Base-by-base conservation (phyloP, 345 rosid species). In the Lumnitzera racemosa region DNA sequence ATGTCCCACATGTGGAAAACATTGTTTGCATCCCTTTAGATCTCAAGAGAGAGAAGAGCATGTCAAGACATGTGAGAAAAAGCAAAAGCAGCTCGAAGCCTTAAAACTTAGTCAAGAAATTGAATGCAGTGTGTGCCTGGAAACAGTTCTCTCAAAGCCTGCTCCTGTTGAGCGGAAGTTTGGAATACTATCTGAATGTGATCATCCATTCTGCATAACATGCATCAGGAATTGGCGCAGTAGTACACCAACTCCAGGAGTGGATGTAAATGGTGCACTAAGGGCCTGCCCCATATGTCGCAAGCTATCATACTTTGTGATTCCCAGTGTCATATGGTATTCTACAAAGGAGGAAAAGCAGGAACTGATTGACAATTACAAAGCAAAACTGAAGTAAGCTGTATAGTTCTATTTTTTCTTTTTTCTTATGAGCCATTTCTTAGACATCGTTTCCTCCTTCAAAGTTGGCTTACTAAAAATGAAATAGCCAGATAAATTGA, bases 241-340 rank as follows among this genome's bases (percentile, higher is more conserved):
- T 47, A 87, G 82, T 69, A 80, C 90, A 17, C 92, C 96, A 46
- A 80, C 87, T 14, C 83, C 96, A 13, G 95, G 97, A 52, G 80
- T 88, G 95, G 97, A 94, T 74, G 86, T 86, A 31, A 87, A 86
- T 67, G 76, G 83, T 69, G 74, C 91, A 46, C 69, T 86, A 78
- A 88, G 97, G 81, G 78, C 96, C 5, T 94, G 99, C 67, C 97
- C 97, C 25, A 85, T 88, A 46, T 90, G 99, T 65, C 97, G 96
- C 63, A 94, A 94, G 74, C 70, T 86, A 36, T 94, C 99, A 12
- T 94, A 94, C 77, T 94, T 90, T 55, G 96, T 94, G 68, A 83
- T 90, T 70, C 99, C 99, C 2, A 94, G 95, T 76, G 92, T 81
- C 68, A 82, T 94, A 56, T 94, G 99, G 99, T 88, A 84, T 72